Evolutionary conservation across 805 yeast species (phyloP), one percentile per base, ranked within the genome.

Genomic region (Monosporozyma yasuniensis): DNA sequence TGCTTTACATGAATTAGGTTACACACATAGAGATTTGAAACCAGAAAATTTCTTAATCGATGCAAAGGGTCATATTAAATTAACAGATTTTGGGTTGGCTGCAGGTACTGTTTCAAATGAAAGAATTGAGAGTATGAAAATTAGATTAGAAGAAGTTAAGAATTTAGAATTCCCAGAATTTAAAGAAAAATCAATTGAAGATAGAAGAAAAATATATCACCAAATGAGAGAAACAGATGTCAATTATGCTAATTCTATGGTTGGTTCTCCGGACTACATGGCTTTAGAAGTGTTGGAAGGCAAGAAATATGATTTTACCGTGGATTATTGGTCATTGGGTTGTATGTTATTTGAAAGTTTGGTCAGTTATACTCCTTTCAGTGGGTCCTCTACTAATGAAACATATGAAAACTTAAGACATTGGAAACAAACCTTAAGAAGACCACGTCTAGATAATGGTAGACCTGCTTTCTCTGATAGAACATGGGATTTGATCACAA

Each of bases 261-360:
- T 93, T 14, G 99, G 99, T 1, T 86, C 96, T 4, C 99, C 99
- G 1, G 99, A 93, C 68, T 93, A 93, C 65, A 93, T 93, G 99
- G 99, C 99, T 1, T 74, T 93, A 47, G 99, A 93, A 67, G 98
- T 93, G 11, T 77, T 93, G 48, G 95, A 88, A 67, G 99, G 99
- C 7, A 85, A 84, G 62, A 81, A 83, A 51, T 93, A 93, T 67
- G 96, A 93, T 64, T 90, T 84, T 65, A 91, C 99, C 14, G 95
- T 95, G 51, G 99, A 93, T 72, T 93, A 93, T 67, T 93, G 99
- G 99, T 90, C 98, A 0, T 73, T 93, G 51, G 99, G 99, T 4
- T 93, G 99, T 69, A 93, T 93, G 83, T 73, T 93, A 38, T 93
- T 91, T 65, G 99, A 93, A 70, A 87, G 96, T 44, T 78, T 93